Percentiles rank a stretch among this genome's conserved stretches.
Conservation (phyloP, 2,329 filamentous ascomycete species). For the Sphaerulina vaccinii region DNA sequence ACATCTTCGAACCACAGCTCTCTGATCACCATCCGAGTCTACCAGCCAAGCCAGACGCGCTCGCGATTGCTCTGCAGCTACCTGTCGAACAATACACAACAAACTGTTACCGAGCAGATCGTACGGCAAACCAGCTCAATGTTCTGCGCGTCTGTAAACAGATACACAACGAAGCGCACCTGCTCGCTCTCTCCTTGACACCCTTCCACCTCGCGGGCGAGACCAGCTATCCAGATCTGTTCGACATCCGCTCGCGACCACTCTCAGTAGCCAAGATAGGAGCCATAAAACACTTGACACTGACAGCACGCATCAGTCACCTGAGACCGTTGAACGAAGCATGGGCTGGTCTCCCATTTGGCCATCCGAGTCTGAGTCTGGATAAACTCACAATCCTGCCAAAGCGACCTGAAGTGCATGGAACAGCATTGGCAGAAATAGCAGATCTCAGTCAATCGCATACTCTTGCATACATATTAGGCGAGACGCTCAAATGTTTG, state of each 20-base stretch:
- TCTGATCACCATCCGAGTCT: background rate
- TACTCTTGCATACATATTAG: constrained; percentile 39
- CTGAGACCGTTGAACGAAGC: constrained; percentile 38
- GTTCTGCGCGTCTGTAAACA: constrained; percentile 29
- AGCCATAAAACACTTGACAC: constrained; percentile 36
- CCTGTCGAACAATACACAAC: constrained; percentile 11
- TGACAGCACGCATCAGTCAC: constrained; percentile 34
- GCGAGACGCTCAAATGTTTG: constrained; percentile 38
- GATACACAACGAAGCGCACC: constrained; percentile 33
- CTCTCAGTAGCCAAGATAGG: constrained; percentile 27
- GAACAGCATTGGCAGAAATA: constrained; percentile 35
- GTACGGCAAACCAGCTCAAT: constrained; percentile 16
- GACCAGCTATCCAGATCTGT: constrained; percentile 30
- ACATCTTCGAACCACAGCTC: constrained; percentile 27
- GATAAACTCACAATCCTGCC: constrained; percentile 37
- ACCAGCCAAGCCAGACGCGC: constrained; percentile 13
- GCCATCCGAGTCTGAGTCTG: constrained; percentile 32
- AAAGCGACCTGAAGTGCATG: constrained; percentile 32
- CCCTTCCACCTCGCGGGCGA: constrained; percentile 33
- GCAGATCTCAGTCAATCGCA: constrained; percentile 39
- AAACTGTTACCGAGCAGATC: constrained; percentile 1
- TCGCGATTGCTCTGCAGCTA: constrained; percentile 19
- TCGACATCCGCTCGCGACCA: constrained; percentile 26
- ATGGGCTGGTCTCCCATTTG: constrained; percentile 38
- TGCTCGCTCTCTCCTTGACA: constrained; percentile 34